Base-by-base conservation (phyloP, 208 protist species). In the Lotmaria passim region DNA sequence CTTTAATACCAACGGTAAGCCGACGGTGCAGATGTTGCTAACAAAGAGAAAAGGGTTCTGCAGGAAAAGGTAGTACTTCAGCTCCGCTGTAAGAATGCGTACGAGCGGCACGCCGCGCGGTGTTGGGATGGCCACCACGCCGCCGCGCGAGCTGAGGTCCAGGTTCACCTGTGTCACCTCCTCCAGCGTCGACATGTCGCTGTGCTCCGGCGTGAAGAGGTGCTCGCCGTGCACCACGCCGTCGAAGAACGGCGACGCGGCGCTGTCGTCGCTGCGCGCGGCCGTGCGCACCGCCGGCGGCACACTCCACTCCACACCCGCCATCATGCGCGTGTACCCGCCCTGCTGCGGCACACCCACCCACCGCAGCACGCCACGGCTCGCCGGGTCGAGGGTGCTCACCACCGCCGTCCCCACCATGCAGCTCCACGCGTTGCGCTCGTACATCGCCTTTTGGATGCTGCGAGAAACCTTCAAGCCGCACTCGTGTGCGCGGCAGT, bases 271-370 rank as follows among this genome's bases (percentile, higher is more conserved):
- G 17, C 51, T 46, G 36, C 60, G 67, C 21, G 57, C 48, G 36
- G 75, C 69, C 19, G 66, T 38, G 63, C 79, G 64, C 52, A 58
- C 34, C 62, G 81, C 57, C 17, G 75, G 71, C 72, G 53, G 52
- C 57, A 69, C 77, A 28, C 47, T 69, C 86, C 89, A 94, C 77
- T 89, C 83, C 44, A 94, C 84, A 8, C 79, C 89, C 0, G 89
- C 89, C 71, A 83, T 84, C 43, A 91, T 53, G 12, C 65, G 75
- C 56, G 73, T 61, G 65, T 76, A 82, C 14, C 68, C 82, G 50
- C 82, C 79, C 73, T 90, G 83, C 77, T 89, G 87, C 39, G 70
- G 71, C 21, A 79, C 51, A 8, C 86, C 86, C 26, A 90, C 78
- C 78, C 84, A 93, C 15, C 77, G 82, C 72, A 95, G 71, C 52